Evolutionary conservation across 202 grass and related monocot genomes (phyloP).

Genomic region (Panicum hallii): DNA sequence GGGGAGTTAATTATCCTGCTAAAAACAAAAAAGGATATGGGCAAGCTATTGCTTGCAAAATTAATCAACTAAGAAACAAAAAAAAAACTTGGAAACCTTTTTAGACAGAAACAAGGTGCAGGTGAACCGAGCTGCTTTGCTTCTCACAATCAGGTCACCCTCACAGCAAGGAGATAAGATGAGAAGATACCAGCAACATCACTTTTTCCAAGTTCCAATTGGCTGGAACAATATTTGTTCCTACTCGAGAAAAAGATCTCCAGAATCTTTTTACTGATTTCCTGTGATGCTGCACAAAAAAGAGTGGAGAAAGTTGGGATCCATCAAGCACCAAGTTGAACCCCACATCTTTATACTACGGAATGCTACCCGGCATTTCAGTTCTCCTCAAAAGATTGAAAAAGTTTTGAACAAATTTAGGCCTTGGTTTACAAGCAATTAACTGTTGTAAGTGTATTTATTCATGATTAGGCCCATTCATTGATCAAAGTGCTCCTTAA

Average conservation of each 20-base stretch:
- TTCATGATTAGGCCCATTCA: not conserved
- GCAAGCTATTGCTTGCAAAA: not conserved
- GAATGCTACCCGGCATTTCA: not conserved
- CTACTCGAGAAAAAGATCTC: slow-evolving; percentile 10
- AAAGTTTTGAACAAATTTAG: not conserved
- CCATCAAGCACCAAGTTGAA: not conserved
- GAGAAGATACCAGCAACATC: slow-evolving; percentile 8
- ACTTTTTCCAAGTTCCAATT: not conserved
- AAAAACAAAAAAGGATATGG: not conserved
- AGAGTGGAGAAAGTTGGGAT: not conserved
- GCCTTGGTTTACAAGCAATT: not conserved
- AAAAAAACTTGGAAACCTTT: not conserved
- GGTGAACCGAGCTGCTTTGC: not conserved
- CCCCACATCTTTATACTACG: not conserved
- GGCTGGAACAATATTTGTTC: slow-evolving; percentile 26
- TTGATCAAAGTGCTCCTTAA: not conserved
- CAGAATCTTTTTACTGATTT: slow-evolving; percentile 27
- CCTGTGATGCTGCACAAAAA: not conserved
- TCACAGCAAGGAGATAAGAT: slow-evolving; percentile 40
- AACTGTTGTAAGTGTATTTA: not conserved
- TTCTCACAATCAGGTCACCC: not conserved
- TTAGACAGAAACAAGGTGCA: not conserved
- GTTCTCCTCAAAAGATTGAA: not conserved
- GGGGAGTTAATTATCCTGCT: not conserved
- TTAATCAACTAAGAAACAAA: not conserved